Evolutionary conservation across 495 filamentous ascomycete species (phyloP), one percentile per base, ranked within the genome.

Genomic region (Xylaria intraflava): DNA sequence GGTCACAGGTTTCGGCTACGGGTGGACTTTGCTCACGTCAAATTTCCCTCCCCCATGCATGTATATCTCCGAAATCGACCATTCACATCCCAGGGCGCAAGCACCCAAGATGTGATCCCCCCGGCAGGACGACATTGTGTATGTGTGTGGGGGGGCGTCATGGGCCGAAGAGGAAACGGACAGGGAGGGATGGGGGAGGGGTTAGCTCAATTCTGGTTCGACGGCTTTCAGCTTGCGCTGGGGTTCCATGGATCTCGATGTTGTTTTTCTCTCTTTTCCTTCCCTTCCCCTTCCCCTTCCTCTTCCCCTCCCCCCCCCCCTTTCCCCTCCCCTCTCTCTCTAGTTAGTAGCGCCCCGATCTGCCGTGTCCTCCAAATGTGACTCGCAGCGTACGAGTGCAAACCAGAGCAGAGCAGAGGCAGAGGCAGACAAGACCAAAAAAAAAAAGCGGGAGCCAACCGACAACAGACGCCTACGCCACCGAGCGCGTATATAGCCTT

Each of bases 61-160:
- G 31, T 35, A 46, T 53, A 46, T 53, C 51, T 53, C 51, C 51
- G 51, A 53, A 46, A 22, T 7, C 51, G 33, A 53, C 33, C 29
- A 53, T 53, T 36, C 35, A 35, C 10, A 35, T 33, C 8, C 14
- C 31, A 4, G 9, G 27, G 27, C 4, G 27, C 27, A 39, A 41
- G 41, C 41, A 46, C 43, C 43, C 40, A 20, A 51, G 48, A 43
- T 36, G 27, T 29, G 27, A 29, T 29, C 9, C 9, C 27, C 27
- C 27, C 27, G 4, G 29, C 49, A 27, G 39, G 27, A 24, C 29
- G 11, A 45, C 27, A 29, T 29, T 31, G 30, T 53, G 31, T 40
- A 38, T 20, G 49, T 45, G 38, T 45, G 19, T 40, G 40, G 39
- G 46, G 14, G 31, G n/a, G 23, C 16, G 22, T 52, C 4, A 9